These are phyloP conservation scores for Sarocladium oryzae DNA, from an alignment of 2,329 filamentous ascomycete genomes.

Conservation along the genomic window DNA sequence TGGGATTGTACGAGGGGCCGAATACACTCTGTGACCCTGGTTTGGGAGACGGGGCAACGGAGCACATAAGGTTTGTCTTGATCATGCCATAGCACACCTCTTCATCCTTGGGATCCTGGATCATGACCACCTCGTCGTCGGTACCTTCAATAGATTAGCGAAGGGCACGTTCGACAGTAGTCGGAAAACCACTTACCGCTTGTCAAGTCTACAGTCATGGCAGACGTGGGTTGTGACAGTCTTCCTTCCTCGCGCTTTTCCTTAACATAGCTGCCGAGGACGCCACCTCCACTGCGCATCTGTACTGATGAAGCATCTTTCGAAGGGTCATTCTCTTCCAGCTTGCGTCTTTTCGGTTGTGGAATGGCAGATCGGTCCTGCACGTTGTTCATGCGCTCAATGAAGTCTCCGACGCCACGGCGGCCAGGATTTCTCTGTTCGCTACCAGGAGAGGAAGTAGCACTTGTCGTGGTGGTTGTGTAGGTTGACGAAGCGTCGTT, in stretches of 20 bases:
- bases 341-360: slow-evolving; percentile 61
- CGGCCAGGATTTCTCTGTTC: neutral
- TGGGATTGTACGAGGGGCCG: slow-evolving; percentile 57
- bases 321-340: slow-evolving; percentile 39
- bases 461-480: neutral
- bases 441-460: neutral
- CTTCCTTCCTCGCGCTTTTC: slow-evolving; percentile 45
- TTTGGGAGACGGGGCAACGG: slow-evolving; percentile 62
- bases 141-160: slow-evolving; percentile 17
- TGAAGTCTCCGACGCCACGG: slow-evolving; percentile 50
- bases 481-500: neutral
- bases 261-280: slow-evolving; percentile 61
- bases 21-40: slow-evolving; percentile 54
- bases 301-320: slow-evolving; percentile 26
- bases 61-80: slow-evolving; percentile 60
- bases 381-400: slow-evolving; percentile 72
- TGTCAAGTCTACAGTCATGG: slow-evolving; percentile 50
- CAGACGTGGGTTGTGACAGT: slow-evolving; percentile 14
- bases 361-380: slow-evolving; percentile 53
- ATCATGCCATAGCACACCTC: slow-evolving; percentile 79
- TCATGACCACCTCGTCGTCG: slow-evolving; percentile 53
- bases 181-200: slow-evolving; percentile 34
- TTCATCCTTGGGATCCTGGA: slow-evolving; percentile 56
- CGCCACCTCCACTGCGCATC: slow-evolving; percentile 40
- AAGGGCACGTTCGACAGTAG: neutral